Evolutionary conservation across 177 flowering plant genomes (phyloP), one percentile per base, ranked within the genome.

Genomic region (Vitis hybrid): DNA sequence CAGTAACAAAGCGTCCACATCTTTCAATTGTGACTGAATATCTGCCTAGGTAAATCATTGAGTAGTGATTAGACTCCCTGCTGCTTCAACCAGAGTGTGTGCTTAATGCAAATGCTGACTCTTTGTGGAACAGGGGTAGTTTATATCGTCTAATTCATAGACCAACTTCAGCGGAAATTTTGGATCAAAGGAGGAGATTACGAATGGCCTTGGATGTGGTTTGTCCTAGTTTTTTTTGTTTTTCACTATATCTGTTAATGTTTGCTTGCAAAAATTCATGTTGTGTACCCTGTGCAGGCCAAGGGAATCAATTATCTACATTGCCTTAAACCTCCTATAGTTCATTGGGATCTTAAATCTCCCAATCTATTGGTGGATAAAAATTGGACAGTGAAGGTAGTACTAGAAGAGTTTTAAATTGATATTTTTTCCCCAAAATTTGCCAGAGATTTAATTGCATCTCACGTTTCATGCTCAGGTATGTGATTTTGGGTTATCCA

Each of bases 181-280:
- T 90, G 76, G 96, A 93, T 73, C 87, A 86, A 70, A 90, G 97
- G 75, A 84, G 87, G 75, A 80, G 98, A 45, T 68, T 95, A 64
- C 95, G 98, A 60, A 95, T 93, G 96, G 98, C 97, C 63, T 65
- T 92, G 68, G 99, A 95, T 84, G 98, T 95, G 95, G 98, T 93
- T 12, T 64, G 98, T 85, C 14, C 8, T 52, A 61, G 22, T 64
- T 62, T 63, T 20, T 0, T 51, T 18, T 39, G 20, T 56, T 51
- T 10, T 26, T 51, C 18, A n/a, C 7, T 33, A 3, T 33, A 33
- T 11, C 51, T 13, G 2, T 26, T 71, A 8, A 13, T 61, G 10
- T 70, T 31, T 58, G 10, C 5, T 39, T 4, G 20, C 5, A 55
- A 71, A 59, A 60, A 14, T 55, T 74, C 45, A 53, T 78, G 1